Conservation (phyloP, 2,329 filamentous ascomycete species). For the Xylariaceae sp. region DNA sequence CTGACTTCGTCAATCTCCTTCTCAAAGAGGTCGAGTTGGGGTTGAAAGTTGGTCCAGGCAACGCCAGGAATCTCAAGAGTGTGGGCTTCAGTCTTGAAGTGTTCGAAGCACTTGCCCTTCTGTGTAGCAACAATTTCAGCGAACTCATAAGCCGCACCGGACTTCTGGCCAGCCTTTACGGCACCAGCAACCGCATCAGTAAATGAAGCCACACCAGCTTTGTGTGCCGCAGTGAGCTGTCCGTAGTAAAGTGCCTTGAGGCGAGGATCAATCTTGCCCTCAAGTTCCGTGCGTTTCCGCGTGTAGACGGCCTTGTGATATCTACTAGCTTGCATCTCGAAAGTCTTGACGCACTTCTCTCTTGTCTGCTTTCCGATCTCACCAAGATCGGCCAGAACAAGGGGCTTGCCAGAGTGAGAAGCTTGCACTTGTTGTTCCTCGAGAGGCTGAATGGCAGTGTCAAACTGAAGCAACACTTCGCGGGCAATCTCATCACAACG, state of each 20-base stretch:
- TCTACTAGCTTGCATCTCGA: constrained; percentile 82
- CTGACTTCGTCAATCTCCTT: constrained; percentile 91
- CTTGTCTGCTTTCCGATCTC: constrained; percentile 66
- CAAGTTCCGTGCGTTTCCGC: constrained; percentile 78
- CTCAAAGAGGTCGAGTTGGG: constrained; percentile 73
- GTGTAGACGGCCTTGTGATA: constrained; percentile 96
- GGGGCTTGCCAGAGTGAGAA: constrained; percentile 63
- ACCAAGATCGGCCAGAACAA: constrained; percentile 71
- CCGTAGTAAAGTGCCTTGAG: constrained; percentile 82
- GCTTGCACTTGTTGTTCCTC: constrained; percentile 81
- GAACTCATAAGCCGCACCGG: constrained; percentile 86
- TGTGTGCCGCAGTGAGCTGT: constrained; percentile 86
- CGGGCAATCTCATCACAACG: constrained; percentile 93
- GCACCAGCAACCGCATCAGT: constrained; percentile 79
- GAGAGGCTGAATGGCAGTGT: constrained; percentile 72
- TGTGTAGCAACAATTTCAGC: constrained; percentile 84
- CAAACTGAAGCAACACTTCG: constrained; percentile 80
- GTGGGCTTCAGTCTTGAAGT: constrained; percentile 71
- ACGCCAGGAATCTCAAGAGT: constrained; percentile 72
- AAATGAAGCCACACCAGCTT: constrained; percentile 77
- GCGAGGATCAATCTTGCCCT: constrained; percentile 79
- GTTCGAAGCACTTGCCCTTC: constrained; percentile 67
- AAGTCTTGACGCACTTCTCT: constrained; percentile 69
- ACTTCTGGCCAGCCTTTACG: constrained; percentile 90
- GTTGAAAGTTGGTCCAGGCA: constrained; percentile 79